Percentiles rank a stretch among this genome's conserved stretches.
Evolutionary conservation across 345 rosid genomes (phyloP).

Genomic region (Sonneratia caseolaris): DNA sequence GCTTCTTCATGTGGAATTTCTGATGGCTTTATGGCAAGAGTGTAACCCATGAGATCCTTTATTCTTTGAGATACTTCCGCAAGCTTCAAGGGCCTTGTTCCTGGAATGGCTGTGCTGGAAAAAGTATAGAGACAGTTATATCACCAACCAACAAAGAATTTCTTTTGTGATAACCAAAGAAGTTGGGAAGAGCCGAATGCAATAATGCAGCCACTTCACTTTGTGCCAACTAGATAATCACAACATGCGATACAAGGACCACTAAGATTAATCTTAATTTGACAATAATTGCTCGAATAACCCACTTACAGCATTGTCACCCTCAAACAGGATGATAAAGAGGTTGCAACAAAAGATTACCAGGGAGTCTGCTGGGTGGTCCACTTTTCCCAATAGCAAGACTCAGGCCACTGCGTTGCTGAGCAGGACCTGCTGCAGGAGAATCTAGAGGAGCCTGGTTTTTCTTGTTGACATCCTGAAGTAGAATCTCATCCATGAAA

Average conservation of each 20-base stretch:
- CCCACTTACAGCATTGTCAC: background rate
- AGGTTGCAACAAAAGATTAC: conserved; percentile 27
- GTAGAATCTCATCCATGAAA: conserved; percentile 60
- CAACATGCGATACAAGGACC: background rate
- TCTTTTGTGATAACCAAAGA: background rate
- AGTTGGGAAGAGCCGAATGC: background rate
- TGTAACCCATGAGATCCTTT: conserved; percentile 59
- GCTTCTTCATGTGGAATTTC: conserved; percentile 64
- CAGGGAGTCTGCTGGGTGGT: conserved; percentile 20
- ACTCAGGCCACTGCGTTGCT: conserved; percentile 66
- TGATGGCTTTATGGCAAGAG: conserved; percentile 54
- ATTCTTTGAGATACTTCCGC: conserved; percentile 46
- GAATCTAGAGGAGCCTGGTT: conserved; percentile 17
- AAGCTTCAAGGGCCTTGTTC: conserved; percentile 48
- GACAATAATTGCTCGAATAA: background rate
- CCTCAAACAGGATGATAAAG: background rate
- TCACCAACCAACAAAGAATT: conserved; percentile 6
- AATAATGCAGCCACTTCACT: background rate
- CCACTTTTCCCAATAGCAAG: conserved; percentile 52
- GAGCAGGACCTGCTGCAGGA: conserved; percentile 20
- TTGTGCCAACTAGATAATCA: background rate
- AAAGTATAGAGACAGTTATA: conserved; percentile 37
- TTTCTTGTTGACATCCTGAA: conserved; percentile 21
- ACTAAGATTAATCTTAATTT: background rate
- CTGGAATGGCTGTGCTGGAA: conserved; percentile 67